Base-by-base conservation (phyloP, 768 basidiomycete species). In the Mycena crocata region DNA sequence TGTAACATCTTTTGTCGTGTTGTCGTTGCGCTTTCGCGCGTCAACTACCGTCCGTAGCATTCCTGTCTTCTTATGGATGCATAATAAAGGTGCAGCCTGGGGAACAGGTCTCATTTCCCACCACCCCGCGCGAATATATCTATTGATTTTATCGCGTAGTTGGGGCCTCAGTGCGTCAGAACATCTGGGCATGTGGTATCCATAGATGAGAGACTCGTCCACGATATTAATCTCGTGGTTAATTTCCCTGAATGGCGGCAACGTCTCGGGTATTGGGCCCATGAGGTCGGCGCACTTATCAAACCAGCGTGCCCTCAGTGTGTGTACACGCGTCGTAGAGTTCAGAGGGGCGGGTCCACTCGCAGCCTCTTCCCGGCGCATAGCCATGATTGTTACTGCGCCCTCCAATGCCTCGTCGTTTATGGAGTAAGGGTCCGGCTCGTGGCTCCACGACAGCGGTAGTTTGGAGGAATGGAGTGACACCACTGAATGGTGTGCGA, bases 1-100 rank as follows among this genome's bases (percentile, higher is more conserved):
- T n/a, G n/a, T n/a, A n/a, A n/a, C n/a, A n/a, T n/a, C 80, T 54
- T 81, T 78, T 0, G 78, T 28, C 0, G 80, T 85, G 66, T 86
- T 85, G 1, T 80, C 75, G 61, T 85, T 85, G 0, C 76, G 59
- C 48, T 81, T 72, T 7, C 79, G 52, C 2, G 65, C 69, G 59
- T 84, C 82, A 0, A 84, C 45, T 0, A 79, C 77, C 0, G 79
- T 83, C 0, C 81, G 50, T 10, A 85, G 44, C 19, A 48, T 51
- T 0, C 74, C 76, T 51, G 69, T 56, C 42, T 72, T 75, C 66
- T 78, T 79, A 0, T 59, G 51, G 12, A 78, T 37, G 51, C 73
- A 73, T 12, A 78, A 50, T 57, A 77, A 50, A 2, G 77, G 76
- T 1, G 71, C 66, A 0, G 76, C 77, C 23, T 74, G 65, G 0